A percentile compares a stretch with the other conserved stretches of the same genome.
Conservation (phyloP, 805 yeast species). For the Sugiyamaella valdiviana region DNA sequence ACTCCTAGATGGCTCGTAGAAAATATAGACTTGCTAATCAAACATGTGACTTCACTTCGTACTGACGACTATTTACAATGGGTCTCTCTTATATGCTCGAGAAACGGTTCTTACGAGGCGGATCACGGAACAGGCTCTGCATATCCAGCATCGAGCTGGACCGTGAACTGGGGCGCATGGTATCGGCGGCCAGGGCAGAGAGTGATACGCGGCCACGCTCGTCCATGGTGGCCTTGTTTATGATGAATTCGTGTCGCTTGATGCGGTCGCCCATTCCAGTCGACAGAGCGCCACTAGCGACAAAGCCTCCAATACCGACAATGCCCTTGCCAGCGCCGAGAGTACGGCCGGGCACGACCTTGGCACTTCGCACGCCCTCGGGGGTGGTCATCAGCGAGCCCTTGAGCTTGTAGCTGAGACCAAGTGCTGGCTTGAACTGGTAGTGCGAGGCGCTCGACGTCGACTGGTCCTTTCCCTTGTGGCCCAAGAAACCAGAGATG, state of each 20-base stretch:
- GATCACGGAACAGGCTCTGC: not conserved
- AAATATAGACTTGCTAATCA: too few relatives aligned
- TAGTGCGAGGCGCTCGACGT: not conserved
- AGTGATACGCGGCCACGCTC: constrained; percentile 7
- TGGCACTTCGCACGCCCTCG: constrained; percentile 22
- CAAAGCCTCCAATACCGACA: constrained; percentile 28
- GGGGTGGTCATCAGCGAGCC: constrained; percentile 30
- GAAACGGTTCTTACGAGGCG: not conserved
- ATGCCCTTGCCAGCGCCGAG: constrained; percentile 16
- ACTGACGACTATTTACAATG: not conserved
- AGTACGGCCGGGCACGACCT: constrained; percentile 25
- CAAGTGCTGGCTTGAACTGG: constrained; percentile 18
- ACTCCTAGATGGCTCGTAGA: too few relatives aligned
- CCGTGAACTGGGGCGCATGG: not conserved
- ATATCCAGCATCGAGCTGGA: constrained; percentile 1
- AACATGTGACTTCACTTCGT: too few relatives aligned
- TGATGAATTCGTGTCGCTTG: constrained; percentile 2
- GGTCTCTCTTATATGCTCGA: not conserved
- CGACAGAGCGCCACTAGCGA: constrained; percentile 15
- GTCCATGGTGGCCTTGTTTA: constrained; percentile 10
- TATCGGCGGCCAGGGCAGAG: constrained; percentile 37
- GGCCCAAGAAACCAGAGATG: constrained; percentile 9
- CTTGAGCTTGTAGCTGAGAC: constrained; percentile 29
- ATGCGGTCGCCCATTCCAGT: constrained; percentile 35
- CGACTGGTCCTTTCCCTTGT: not conserved